Evolutionary conservation across 768 basidiomycete species (phyloP).

Genomic region (Melanogaster broomeanus): DNA sequence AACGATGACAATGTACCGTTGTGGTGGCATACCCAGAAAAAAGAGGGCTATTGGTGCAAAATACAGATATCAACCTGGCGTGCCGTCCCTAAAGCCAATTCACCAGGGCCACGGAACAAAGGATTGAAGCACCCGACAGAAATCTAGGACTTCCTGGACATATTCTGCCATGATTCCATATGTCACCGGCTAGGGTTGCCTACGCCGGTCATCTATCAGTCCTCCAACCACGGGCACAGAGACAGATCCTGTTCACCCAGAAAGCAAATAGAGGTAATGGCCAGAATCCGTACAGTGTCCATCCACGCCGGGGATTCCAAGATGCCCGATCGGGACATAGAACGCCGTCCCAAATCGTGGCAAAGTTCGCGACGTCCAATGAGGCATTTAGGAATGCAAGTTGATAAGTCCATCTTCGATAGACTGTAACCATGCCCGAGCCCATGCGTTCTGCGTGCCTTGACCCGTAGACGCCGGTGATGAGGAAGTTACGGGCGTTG

Average conservation of each 20-base stretch:
- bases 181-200: conserved; percentile 53
- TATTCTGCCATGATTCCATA: conserved; percentile 56
- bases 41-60: neutral
- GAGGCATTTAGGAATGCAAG: conserved; percentile 31
- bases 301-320: conserved; percentile 36
- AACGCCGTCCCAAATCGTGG: conserved; percentile 52
- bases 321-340: conserved; percentile 43
- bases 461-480: conserved; percentile 54
- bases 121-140: conserved; percentile 26
- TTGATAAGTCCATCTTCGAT: conserved; percentile 43
- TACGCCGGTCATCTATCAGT: conserved; percentile 14
- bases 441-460: conserved; percentile 40
- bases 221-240: neutral
- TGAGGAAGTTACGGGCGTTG: conserved; percentile 49
- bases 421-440: conserved; percentile 49
- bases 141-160: conserved; percentile 40
- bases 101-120: neutral
- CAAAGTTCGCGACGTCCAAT: conserved; percentile 46
- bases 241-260: conserved; percentile 32
- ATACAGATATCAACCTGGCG: neutral
- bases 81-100: neutral
- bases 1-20: too few species aligned
- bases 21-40: too few species aligned
- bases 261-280: conserved; percentile 56
- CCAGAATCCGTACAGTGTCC: conserved; percentile 43